Evolutionary conservation across 257 asterid genomes (phyloP).

Genomic region (Jacaranda mimosifolia): DNA sequence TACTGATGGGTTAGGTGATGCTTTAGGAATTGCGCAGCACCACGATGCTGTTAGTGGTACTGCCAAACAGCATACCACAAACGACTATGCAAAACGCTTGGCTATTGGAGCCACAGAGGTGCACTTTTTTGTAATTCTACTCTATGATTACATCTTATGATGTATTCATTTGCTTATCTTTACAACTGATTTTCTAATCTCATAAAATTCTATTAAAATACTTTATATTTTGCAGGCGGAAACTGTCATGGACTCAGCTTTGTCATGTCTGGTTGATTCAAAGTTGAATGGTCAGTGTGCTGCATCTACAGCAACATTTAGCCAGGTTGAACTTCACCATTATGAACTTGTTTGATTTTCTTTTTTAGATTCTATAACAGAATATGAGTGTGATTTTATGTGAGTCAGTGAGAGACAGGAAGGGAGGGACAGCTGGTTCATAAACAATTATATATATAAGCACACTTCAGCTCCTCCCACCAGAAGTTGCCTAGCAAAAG

Average conservation of each 20-base stretch:
- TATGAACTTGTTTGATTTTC: conserved; percentile 21
- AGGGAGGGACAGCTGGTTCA: no score
- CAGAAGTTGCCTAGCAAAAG: no score
- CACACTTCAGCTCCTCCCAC: no score
- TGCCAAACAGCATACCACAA: conserved; percentile 87
- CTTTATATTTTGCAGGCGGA: conserved; percentile 59
- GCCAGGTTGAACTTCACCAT: conserved; percentile 61
- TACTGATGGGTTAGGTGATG: conserved; percentile 74
- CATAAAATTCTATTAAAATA: not conserved
- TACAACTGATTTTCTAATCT: not conserved
- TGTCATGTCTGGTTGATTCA: conserved; percentile 70
- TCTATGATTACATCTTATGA: not conserved
- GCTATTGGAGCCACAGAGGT: conserved; percentile 87
- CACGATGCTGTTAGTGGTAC: conserved; percentile 91
- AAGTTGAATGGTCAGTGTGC: conserved; percentile 50
- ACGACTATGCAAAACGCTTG: conserved; percentile 88
- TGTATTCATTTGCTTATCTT: not conserved
- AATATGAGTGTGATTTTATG: no score
- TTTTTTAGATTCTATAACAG: not conserved
- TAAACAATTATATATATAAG: no score
- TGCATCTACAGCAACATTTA: conserved; percentile 50
- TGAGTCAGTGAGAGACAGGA: no score
- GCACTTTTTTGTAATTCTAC: not conserved
- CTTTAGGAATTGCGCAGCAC: conserved; percentile 84
- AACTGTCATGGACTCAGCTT: conserved; percentile 64